Evolutionary conservation across 2,329 filamentous ascomycete genomes (phyloP).

Genomic region (Rhynchosporium secalis): DNA sequence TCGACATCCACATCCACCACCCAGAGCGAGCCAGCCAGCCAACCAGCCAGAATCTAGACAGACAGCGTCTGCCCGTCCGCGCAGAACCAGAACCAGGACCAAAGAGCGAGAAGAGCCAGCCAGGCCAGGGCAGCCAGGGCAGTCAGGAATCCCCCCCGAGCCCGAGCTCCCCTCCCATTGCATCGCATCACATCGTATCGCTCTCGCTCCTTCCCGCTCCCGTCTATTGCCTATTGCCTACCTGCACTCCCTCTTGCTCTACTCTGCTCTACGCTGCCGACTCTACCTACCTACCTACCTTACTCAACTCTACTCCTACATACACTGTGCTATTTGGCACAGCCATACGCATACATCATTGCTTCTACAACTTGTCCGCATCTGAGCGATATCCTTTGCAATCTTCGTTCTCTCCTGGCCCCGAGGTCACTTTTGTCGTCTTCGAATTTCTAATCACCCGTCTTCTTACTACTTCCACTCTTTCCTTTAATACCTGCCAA

Average conservation of each 20-base stretch:
- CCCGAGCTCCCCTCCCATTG: too few species aligned
- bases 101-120: too few species aligned
- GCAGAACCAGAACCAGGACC: too few species aligned
- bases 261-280: background rate
- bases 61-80: too few species aligned
- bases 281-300: too few species aligned
- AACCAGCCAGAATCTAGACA: slow-evolving; percentile 19
- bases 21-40: background rate
- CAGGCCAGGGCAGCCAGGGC: background rate
- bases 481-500: slow-evolving; percentile 10
- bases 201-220: slow-evolving; percentile 13
- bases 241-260: background rate
- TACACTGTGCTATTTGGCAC: background rate
- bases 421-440: background rate
- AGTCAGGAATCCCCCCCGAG: background rate
- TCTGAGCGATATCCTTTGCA: background rate
- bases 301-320: too few species aligned
- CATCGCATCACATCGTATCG: too few species aligned
- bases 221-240: slow-evolving; percentile 1
- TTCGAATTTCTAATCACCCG: slow-evolving; percentile 7
- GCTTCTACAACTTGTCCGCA: slow-evolving; percentile 8
- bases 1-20: background rate
- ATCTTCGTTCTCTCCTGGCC: slow-evolving; percentile 1
- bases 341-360: background rate
- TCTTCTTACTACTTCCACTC: slow-evolving; percentile 1